Evolutionary conservation across 371 early-diverging fungal genomes (phyloP).

Genomic region (Apophysomyces sp.): DNA sequence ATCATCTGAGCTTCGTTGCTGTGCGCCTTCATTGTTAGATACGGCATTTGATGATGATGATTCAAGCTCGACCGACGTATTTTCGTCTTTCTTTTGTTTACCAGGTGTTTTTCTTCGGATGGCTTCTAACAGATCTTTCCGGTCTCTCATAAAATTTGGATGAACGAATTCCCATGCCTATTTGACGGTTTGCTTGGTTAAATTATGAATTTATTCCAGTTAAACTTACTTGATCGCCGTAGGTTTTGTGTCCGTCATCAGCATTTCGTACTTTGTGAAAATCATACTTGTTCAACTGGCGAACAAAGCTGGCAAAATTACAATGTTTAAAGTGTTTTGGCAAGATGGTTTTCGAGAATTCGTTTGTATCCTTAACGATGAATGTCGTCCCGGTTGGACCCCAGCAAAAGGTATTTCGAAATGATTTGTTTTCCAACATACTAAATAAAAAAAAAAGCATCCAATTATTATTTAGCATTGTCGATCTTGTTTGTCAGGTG

Average conservation of each 20-base stretch:
- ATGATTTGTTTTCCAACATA: conserved; percentile 70
- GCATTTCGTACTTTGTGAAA: conserved; percentile 82
- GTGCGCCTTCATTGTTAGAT: background rate
- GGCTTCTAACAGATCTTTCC: conserved; percentile 59
- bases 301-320: conserved; percentile 92
- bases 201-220: background rate
- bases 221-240: conserved; percentile 61
- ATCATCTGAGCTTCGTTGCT: background rate
- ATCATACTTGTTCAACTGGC: conserved; percentile 97
- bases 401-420: conserved; percentile 72
- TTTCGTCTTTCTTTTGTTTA: conserved; percentile 34
- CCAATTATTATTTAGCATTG: background rate
- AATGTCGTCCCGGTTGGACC: conserved; percentile 76
- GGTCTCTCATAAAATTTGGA: conserved; percentile 68
- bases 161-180: conserved; percentile 83
- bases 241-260: conserved; percentile 53
- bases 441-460: conserved; percentile 19
- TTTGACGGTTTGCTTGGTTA: background rate
- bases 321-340: conserved; percentile 90
- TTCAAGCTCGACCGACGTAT: conserved; percentile 2
- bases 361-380: conserved; percentile 77
- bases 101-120: conserved; percentile 58
- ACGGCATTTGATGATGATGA: conserved; percentile 7
- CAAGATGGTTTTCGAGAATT: conserved; percentile 71
- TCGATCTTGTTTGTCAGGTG: background rate